phyloP scores from a whole-genome alignment of 192 early-diverging fungal species.

The Rhizophagus prolifer region DNA sequence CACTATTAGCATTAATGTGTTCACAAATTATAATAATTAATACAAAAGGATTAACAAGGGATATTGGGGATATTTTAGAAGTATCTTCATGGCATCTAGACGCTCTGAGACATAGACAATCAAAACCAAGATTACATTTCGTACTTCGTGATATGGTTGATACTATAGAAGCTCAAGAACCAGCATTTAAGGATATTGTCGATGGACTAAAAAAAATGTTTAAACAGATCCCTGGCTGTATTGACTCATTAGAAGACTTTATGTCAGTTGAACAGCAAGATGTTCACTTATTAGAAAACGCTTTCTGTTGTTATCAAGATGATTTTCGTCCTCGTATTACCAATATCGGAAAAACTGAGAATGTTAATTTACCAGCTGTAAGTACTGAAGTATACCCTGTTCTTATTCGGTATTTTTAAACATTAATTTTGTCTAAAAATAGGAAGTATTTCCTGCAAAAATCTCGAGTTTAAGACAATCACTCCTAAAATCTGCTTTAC shows the following conservation, averaged over 20 bases:
- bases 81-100: constrained; percentile 8
- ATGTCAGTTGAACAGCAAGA: neutral
- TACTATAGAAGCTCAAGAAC: neutral
- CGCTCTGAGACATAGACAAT: neutral
- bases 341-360: neutral
- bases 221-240: constrained; percentile 1
- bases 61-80: constrained; percentile 9
- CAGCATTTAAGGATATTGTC: neutral
- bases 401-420: neutral
- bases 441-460: neutral
- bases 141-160: constrained; percentile 14
- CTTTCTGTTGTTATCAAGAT: neutral
- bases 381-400: neutral
- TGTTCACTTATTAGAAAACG: constrained; percentile 11
- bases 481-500: neutral
- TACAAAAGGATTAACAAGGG: neutral
- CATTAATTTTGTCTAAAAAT: neutral
- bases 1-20: constrained; percentile 4
- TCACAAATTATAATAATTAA: constrained; percentile 16
- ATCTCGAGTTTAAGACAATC: neutral
- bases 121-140: constrained; percentile 13
- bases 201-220: constrained; percentile 3
- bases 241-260: neutral
- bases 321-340: neutral
- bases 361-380: neutral